phyloP scores from a whole-genome alignment of 495 filamentous ascomycete species.

The Daldinia childiae region DNA sequence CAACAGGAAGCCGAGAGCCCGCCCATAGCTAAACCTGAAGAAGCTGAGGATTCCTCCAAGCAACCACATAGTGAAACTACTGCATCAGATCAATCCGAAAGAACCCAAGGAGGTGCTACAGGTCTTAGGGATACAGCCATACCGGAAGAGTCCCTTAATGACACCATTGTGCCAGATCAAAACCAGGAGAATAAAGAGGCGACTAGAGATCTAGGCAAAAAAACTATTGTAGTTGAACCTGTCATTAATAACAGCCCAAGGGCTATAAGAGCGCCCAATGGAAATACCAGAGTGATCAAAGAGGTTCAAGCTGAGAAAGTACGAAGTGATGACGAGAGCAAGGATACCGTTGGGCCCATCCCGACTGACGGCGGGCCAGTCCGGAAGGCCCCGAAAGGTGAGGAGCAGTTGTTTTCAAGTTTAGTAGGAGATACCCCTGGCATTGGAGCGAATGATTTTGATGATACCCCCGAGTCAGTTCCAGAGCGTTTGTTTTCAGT shows the following conservation, averaged over 20 bases:
- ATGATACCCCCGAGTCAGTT: slow-evolving; percentile 44
- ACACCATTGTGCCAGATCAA: neutral
- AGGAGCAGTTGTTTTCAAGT: slow-evolving; percentile 46
- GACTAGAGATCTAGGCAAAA: neutral
- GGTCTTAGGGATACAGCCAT: neutral
- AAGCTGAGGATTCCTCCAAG: neutral
- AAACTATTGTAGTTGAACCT: neutral
- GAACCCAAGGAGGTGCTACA: neutral
- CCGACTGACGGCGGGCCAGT: slow-evolving; percentile 47
- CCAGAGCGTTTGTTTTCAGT: slow-evolving; percentile 25
- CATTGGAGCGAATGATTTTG: slow-evolving; percentile 17
- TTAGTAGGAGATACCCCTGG: slow-evolving; percentile 16
- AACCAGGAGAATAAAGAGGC: neutral
- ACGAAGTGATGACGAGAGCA: slow-evolving; percentile 48
- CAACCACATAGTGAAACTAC: neutral
- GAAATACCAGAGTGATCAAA: neutral
- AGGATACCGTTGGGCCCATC: slow-evolving; percentile 50
- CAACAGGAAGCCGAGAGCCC: neutral
- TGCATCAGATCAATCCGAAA: neutral
- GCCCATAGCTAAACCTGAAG: neutral
- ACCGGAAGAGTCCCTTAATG: neutral
- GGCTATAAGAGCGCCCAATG: slow-evolving; percentile 29
- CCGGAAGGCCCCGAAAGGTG: slow-evolving; percentile 51
- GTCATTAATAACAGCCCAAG: slow-evolving; percentile 15
- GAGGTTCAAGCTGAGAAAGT: slow-evolving; percentile 19